Evolutionary conservation across 2,329 filamentous ascomycete genomes (phyloP), one percentile per base, ranked within the genome.

Genomic region (Aspergillus aculeatinus): DNA sequence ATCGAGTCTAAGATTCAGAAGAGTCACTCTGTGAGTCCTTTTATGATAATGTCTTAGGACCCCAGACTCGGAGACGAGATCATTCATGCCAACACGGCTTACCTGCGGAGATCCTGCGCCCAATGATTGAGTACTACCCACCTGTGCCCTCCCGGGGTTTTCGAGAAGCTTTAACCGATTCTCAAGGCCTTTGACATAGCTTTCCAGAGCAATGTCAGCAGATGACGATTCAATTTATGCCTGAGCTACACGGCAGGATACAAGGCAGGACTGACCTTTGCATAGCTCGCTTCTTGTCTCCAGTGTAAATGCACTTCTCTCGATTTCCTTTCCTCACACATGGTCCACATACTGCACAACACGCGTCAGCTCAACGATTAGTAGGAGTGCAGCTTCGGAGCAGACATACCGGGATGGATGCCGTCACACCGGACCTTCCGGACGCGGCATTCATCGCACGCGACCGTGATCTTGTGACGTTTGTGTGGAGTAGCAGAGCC

Each of bases 121-220:
- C 23, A 51, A 9, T 23, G n/a, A 33, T 21, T 57, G 54, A 9
- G n/a, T n/a, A 12, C 48, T 52, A 12, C 48, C 39, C 23, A 35
- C 16, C 39, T 19, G n/a, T 44, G 11, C 27, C 21, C 27, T 23
- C 16, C 14, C 55, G 16, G 67, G 66, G 16, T 58, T 67, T 51
- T 70, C 65, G 2, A 73, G 62, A 55, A 63, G 55, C 47, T 66
- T 72, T 33, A 73, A 67, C 2, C 70, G 67, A 57, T 52, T 60
- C 48, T 73, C 70, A 7, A 73, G 55, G 21, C 16, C 65, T 14
- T 64, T 55, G n/a, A 73, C 72, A 51, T 73, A 73, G 25, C 71
- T 73, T n/a, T 16, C 3, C 19, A n/a, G n/a, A 21, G 5, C n/a
- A 54, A 12, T 3, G 49, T 60, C 48, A 51, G 47, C 19, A 4